A percentile compares a stretch with the other conserved stretches of the same genome.
Conservation (phyloP, 192 early-diverging fungal genomes). For the Coemansia sp. region DNA sequence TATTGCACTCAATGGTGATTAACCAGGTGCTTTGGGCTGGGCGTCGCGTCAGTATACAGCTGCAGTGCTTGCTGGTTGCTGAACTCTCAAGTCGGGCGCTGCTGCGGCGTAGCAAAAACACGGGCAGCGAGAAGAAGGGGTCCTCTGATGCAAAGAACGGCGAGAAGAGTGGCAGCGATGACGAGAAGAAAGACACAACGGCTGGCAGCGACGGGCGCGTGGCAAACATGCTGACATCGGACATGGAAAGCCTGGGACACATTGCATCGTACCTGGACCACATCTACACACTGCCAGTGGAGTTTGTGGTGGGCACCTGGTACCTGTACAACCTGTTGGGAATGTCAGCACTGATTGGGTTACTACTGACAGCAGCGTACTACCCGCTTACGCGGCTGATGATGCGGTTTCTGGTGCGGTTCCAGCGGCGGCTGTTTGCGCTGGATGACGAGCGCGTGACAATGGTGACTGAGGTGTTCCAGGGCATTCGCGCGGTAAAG, state of each 20-base stretch:
- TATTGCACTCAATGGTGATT: constrained; percentile 51
- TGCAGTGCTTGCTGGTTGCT: constrained; percentile 61
- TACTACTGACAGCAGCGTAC: constrained; percentile 63
- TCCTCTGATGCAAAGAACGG: constrained; percentile 10
- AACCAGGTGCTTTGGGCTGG: constrained; percentile 71
- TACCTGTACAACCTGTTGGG: constrained; percentile 79
- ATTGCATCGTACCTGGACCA: constrained; percentile 60
- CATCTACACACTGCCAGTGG: constrained; percentile 65
- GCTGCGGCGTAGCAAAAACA: constrained; percentile 57
- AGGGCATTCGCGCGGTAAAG: constrained; percentile 93
- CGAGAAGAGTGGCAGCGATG: constrained; percentile 24
- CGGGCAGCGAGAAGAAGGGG: background rate
- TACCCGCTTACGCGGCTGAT: constrained; percentile 62
- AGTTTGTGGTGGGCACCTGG: constrained; percentile 65
- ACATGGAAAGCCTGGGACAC: constrained; percentile 66
- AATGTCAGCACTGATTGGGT: constrained; percentile 75
- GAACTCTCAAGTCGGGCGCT: constrained; percentile 71
- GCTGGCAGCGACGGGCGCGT: constrained; percentile 60
- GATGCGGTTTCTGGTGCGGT: constrained; percentile 54
- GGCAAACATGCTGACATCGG: constrained; percentile 71
- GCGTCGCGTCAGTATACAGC: constrained; percentile 62
- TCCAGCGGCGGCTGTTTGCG: constrained; percentile 58
- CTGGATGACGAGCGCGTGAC: constrained; percentile 77
- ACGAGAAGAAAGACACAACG: constrained; percentile 12
- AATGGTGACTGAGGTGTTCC: constrained; percentile 79